Conservation (phyloP, 139 green algal genomes). For the Asterochloris erici region DNA sequence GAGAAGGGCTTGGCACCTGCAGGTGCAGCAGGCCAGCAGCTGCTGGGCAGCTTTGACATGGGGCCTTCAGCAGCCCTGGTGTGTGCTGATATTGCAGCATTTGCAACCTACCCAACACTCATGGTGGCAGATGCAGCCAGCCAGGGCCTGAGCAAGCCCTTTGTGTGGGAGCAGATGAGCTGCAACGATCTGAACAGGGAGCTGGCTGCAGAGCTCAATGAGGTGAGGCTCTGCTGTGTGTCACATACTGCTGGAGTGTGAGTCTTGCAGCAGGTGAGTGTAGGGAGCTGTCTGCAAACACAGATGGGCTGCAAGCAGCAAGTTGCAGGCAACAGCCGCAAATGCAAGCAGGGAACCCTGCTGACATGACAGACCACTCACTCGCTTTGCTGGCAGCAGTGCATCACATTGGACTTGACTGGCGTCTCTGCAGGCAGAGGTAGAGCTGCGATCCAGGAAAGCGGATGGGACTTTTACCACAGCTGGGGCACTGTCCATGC, state of each 20-base stretch:
- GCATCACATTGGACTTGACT: no score
- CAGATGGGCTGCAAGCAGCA: no score
- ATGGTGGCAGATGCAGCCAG: conserved; percentile 42
- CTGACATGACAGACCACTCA: no score
- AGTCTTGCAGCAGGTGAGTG: not conserved
- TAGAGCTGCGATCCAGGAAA: conserved; percentile 2
- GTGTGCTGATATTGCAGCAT: conserved; percentile 24
- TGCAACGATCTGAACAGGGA: conserved; percentile 12
- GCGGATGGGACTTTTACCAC: conserved; percentile 1
- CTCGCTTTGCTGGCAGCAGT: no score
- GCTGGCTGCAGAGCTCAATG: conserved; percentile 14
- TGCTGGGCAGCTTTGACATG: no score
- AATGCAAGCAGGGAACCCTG: no score
- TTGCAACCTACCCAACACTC: conserved; percentile 40
- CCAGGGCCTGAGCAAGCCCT: conserved; percentile 35
- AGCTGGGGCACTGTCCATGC: not conserved
- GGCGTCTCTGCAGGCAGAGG: not conserved
- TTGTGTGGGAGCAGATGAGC: conserved; percentile 25
- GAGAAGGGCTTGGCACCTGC: not conserved
- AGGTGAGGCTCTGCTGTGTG: not conserved
- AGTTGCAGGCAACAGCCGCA: no score
- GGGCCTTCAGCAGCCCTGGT: not conserved
- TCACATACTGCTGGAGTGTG: not conserved
- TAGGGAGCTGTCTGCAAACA: no score
- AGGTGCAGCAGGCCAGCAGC: no score